Percentiles rank a stretch among this genome's conserved stretches.
Conservation (phyloP, 2,329 filamentous ascomycete genomes). For the Monilinia fructicola region DNA sequence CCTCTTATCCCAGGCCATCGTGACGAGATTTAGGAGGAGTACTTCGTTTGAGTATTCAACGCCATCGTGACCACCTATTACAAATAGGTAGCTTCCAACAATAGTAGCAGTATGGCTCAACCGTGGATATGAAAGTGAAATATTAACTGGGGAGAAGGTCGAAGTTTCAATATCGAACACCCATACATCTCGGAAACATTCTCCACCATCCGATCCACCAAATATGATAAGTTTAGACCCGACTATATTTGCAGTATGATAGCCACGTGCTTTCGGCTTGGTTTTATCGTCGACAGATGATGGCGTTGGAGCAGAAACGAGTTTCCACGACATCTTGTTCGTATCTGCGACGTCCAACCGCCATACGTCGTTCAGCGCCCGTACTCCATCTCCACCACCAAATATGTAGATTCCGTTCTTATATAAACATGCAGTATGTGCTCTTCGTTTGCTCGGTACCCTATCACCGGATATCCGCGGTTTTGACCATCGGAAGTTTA, state of each 20-base stretch:
- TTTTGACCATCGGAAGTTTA: constrained; percentile 65
- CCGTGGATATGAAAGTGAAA: constrained; percentile 61
- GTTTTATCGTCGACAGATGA: constrained; percentile 48
- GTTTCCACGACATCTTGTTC: constrained; percentile 66
- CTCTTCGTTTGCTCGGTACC: constrained; percentile 60
- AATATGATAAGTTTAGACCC: constrained; percentile 71
- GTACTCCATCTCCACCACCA: constrained; percentile 68
- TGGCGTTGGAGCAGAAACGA: constrained; percentile 50
- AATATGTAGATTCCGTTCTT: constrained; percentile 72
- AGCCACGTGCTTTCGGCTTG: constrained; percentile 63
- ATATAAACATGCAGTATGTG: constrained; percentile 70
- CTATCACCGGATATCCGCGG: constrained; percentile 58
- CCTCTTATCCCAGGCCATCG: constrained; percentile 71
- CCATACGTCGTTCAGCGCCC: constrained; percentile 71
- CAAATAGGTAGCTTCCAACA: constrained; percentile 68
- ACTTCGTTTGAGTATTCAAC: constrained; percentile 69
- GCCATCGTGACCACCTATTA: constrained; percentile 69
- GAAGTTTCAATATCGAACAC: constrained; percentile 66
- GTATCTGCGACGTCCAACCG: constrained; percentile 67
- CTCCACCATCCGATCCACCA: constrained; percentile 67
- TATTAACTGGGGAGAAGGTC: constrained; percentile 58
- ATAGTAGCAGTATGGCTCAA: constrained; percentile 68
- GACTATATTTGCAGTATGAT: constrained; percentile 73
- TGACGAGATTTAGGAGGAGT: constrained; percentile 66
- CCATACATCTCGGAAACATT: constrained; percentile 74